Conservation (phyloP, 1,139 yeast species). For the Saccharomyces hybrid region DNA sequence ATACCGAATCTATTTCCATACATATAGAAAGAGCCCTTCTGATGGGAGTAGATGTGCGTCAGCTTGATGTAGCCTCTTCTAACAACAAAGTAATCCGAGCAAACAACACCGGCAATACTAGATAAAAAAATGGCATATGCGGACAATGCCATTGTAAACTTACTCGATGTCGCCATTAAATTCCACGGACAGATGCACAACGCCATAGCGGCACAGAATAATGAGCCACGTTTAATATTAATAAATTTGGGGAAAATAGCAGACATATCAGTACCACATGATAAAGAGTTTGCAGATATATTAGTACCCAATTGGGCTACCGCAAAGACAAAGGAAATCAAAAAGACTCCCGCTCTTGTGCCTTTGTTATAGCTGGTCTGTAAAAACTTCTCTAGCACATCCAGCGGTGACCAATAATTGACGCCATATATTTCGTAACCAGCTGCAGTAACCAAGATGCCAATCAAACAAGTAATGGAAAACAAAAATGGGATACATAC, state of each 20-base stretch:
- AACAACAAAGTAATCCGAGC: slow-evolving; percentile 67
- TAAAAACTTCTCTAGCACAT: slow-evolving; percentile 60
- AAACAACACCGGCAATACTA: slow-evolving; percentile 77
- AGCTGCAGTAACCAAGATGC: slow-evolving; percentile 80
- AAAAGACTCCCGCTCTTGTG: slow-evolving; percentile 81
- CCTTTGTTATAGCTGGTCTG: slow-evolving; percentile 53
- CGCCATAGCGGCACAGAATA: slow-evolving; percentile 70
- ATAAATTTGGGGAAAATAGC: slow-evolving; percentile 73
- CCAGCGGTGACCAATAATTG: slow-evolving; percentile 81
- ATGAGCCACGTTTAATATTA: slow-evolving; percentile 77
- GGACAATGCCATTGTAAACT: slow-evolving; percentile 74
- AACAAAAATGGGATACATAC: slow-evolving; percentile 69
- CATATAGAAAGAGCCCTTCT: slow-evolving; percentile 46
- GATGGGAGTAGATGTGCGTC: slow-evolving; percentile 51
- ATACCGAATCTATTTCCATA: slow-evolving; percentile 52
- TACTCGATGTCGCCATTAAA: slow-evolving; percentile 61
- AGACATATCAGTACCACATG: slow-evolving; percentile 87
- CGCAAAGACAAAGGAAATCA: slow-evolving; percentile 69
- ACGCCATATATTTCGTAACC: slow-evolving; percentile 61
- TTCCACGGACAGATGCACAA: slow-evolving; percentile 86
- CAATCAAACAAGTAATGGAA: slow-evolving; percentile 74
- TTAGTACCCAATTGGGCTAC: slow-evolving; percentile 89
- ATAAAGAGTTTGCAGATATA: slow-evolving; percentile 78
- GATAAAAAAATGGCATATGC: slow-evolving; percentile 85
- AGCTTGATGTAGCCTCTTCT: slow-evolving; percentile 65